phyloP scores from a whole-genome alignment of 768 basidiomycete genomes.

The Boletellus sp. region DNA sequence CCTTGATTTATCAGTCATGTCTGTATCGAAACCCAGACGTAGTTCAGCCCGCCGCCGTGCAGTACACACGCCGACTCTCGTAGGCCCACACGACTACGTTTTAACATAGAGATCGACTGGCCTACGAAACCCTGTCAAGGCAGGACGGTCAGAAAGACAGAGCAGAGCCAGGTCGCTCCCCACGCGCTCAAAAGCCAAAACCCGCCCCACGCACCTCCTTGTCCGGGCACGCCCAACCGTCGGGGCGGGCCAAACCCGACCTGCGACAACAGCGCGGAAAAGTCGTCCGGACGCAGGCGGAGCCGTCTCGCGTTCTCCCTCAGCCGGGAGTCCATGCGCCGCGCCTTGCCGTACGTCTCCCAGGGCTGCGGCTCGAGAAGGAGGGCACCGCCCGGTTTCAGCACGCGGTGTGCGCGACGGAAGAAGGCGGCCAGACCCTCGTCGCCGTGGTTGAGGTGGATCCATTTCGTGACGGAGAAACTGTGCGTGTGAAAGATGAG shows the following conservation, averaged over 20 bases:
- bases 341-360: constrained; percentile 79
- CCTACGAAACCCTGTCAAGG: constrained; percentile 17
- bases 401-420: constrained; percentile 48
- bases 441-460: constrained; percentile 81
- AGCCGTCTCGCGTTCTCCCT: constrained; percentile 58
- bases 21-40: too few relatives aligned
- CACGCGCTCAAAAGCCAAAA: too few relatives aligned
- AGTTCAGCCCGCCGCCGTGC: too few relatives aligned
- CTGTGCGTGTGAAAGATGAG: neutral
- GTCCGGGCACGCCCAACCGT: constrained; percentile 53
- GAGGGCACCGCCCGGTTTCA: constrained; percentile 64
- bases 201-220: constrained; percentile 55
- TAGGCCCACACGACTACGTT: constrained; percentile 6
- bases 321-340: constrained; percentile 59
- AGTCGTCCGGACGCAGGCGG: constrained; percentile 59
- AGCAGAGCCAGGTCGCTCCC: too few relatives aligned
- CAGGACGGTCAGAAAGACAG: constrained; percentile 1
- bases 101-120: constrained; percentile 64
- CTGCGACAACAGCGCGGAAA: constrained; percentile 47
- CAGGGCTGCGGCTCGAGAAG: constrained; percentile 83
- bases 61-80: too few relatives aligned
- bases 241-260: constrained; percentile 58
- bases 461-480: constrained; percentile 89
- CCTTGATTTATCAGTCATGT: too few relatives aligned
- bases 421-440: constrained; percentile 70